These are phyloP conservation scores for Diaporthe caulivora DNA, from an alignment of 2,329 filamentous ascomycete species.

Conservation along the genomic window DNA sequence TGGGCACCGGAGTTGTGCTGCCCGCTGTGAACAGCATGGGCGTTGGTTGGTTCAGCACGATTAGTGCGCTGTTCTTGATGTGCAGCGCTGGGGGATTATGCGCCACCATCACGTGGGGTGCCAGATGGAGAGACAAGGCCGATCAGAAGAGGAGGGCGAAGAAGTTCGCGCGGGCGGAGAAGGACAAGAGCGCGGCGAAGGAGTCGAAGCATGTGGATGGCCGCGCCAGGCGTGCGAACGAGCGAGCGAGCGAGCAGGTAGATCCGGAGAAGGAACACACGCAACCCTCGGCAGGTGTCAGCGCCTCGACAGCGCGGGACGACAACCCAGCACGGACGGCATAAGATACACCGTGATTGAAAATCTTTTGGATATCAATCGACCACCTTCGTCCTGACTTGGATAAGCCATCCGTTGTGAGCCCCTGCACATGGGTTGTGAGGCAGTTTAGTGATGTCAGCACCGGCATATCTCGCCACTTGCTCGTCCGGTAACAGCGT, in stretches of 20 bases:
- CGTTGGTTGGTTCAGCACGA: conserved; percentile 85
- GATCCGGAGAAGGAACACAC: neutral
- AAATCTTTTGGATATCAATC: neutral
- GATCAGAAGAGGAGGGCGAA: conserved; percentile 60
- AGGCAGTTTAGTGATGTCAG: neutral
- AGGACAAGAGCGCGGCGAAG: neutral
- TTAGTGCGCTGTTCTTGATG: conserved; percentile 70
- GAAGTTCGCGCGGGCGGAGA: conserved; percentile 43
- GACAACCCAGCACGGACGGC: neutral
- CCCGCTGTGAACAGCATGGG: conserved; percentile 81
- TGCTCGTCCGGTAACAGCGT: neutral
- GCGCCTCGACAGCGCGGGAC: neutral
- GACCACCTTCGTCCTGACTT: neutral
- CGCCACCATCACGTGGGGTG: conserved; percentile 63
- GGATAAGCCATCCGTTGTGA: neutral
- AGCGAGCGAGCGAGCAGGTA: neutral
- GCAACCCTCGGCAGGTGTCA: neutral
- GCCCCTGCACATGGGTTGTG: neutral
- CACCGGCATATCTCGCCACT: neutral
- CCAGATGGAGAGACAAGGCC: conserved; percentile 64
- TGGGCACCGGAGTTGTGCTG: conserved; percentile 77
- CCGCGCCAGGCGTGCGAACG: neutral
- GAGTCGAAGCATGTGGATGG: neutral
- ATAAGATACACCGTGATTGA: neutral
- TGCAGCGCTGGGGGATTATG: conserved; percentile 58